These are phyloP conservation scores for Solanum chacoense DNA, from an alignment of 305 asterid genomes.

Conservation along the genomic window DNA sequence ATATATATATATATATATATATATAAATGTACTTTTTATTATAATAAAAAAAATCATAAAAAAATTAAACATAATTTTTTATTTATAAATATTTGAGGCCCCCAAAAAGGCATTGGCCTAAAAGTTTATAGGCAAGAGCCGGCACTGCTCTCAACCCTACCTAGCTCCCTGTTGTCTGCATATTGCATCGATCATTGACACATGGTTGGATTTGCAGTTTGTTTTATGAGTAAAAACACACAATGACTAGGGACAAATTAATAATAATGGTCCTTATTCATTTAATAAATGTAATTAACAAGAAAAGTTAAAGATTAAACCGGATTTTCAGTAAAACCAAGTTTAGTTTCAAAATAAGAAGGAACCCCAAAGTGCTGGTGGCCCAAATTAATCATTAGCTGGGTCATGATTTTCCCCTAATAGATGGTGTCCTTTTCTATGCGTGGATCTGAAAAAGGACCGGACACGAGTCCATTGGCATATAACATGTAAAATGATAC, in stretches of 20 bases:
- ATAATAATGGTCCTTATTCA: neutral
- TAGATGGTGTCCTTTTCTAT: neutral
- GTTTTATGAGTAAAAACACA: neutral
- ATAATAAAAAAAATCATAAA: too few species aligned
- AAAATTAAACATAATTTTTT: too few species aligned
- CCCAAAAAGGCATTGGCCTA: too few species aligned
- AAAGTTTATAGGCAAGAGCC: too few species aligned
- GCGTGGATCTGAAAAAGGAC: neutral
- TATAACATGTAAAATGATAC: too few species aligned
- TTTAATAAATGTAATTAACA: neutral
- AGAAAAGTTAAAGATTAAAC: neutral
- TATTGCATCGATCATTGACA: neutral
- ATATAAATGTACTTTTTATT: too few species aligned
- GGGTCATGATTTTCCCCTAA: neutral
- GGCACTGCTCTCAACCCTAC: neutral
- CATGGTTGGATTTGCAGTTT: neutral
- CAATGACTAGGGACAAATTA: neutral
- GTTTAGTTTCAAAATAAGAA: neutral
- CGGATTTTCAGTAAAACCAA: neutral
- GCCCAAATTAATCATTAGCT: neutral
- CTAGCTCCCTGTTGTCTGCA: neutral
- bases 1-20: too few species aligned
- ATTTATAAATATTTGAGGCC: too few species aligned
- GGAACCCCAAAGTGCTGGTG: neutral
- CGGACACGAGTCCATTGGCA: neutral